A percentile compares a stretch with the other conserved stretches of the same genome.
phyloP scores from a whole-genome alignment of 345 rosid genomes.

The Cardamine chenopodiifolia region DNA sequence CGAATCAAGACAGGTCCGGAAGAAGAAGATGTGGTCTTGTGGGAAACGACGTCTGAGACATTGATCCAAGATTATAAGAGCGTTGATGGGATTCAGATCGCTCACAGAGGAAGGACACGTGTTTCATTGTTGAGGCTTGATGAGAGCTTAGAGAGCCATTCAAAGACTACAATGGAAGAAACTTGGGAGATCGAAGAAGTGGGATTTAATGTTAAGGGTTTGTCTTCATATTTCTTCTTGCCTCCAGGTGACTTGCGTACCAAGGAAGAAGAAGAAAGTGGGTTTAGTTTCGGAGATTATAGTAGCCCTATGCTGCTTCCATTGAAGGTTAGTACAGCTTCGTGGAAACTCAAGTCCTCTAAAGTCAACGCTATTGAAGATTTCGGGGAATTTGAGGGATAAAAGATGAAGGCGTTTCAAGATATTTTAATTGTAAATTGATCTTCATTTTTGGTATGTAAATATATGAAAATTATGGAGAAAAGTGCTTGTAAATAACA shows the following conservation, averaged over 20 bases:
- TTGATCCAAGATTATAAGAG: conserved; percentile 65
- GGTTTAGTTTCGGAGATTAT: conserved; percentile 26
- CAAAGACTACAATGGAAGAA: conserved; percentile 91
- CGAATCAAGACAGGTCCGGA: conserved; percentile 53
- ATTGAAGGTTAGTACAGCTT: conserved; percentile 47
- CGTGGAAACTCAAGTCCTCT: conserved; percentile 53
- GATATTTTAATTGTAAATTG: conserved; percentile 39
- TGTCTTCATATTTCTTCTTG: conserved; percentile 83
- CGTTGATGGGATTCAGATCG: conserved; percentile 81
- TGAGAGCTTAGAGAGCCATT: conserved; percentile 58
- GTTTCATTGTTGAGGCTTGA: conserved; percentile 69
- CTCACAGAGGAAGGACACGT: conserved; percentile 67
- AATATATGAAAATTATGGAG: conserved; percentile 29
- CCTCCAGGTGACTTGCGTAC: conserved; percentile 75
- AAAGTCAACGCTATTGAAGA: conserved; percentile 68
- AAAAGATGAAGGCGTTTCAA: conserved; percentile 42
- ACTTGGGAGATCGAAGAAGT: conserved; percentile 87
- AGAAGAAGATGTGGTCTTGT: conserved; percentile 54
- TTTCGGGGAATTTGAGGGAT: conserved; percentile 43
- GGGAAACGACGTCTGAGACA: conserved; percentile 90
- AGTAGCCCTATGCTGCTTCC: conserved; percentile 47
- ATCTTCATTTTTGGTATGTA: conserved; percentile 35
- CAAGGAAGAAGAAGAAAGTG: conserved; percentile 58
- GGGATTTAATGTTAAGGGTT: conserved; percentile 81
- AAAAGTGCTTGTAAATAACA: conserved; percentile 43